Evolutionary conservation across 202 grass and related monocot genomes (phyloP), one percentile per base, ranked within the genome.

Genomic region (Eragrostis tef): DNA sequence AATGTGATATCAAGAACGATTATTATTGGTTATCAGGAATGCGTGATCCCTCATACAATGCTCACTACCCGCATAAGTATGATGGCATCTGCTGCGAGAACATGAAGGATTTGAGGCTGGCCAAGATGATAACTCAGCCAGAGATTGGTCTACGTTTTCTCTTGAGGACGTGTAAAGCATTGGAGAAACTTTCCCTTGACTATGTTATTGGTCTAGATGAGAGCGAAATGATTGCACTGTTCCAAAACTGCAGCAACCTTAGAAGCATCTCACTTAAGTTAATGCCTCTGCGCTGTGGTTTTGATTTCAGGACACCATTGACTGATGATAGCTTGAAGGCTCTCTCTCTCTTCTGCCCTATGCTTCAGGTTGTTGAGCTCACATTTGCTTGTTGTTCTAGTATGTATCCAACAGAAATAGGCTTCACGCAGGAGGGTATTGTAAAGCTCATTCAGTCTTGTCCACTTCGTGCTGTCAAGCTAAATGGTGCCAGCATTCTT

Each of bases 361-460:
- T 87, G 87, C 84, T 93, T n/a, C 71, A 93, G 85, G 70, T 82
- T 79, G 60, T 97, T 48, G 90, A 93, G 67, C 62, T 97, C n/a
- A 69, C 61, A 26, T 80, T 86, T 82, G 20, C 66, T 79, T 87
- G 47, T 87, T 74, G 20, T 49, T 21, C 9, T 6, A 13, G 34
- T 14, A 1, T 3, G 14, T 86, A 46, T 2, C 76, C 77, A 13
- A 43, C 73, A 11, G 46, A 64, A 72, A 78, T 76, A 65, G 84
- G 69, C 66, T 89, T 91, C 60, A 91, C 83, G 24, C 48, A 80
- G 60, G 17, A 76, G 42, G 88, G 90, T 22, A 78, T 97, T 79
- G 58, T 83, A 39, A 48, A 8, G 10, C 71, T 97, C 3, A 9
- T 93, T 67, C 81, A 86, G 36, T 83, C 73, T 2, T 97, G 88